phyloP scores from a whole-genome alignment of 768 basidiomycete species.

The Pholiota molesta region DNA sequence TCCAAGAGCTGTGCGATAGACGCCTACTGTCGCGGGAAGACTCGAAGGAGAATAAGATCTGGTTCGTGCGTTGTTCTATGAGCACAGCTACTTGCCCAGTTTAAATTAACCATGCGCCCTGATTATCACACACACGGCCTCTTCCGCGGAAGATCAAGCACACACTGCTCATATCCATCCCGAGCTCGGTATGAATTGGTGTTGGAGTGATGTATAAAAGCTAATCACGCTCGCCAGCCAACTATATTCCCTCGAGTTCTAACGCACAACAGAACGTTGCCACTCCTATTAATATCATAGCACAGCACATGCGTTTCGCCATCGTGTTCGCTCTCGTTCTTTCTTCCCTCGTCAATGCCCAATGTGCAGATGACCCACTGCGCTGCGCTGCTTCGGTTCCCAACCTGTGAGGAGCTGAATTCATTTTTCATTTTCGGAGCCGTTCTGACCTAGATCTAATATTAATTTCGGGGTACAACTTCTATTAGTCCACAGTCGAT shows the following conservation, averaged over 20 bases:
- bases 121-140: background rate
- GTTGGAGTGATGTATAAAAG: too few relatives aligned
- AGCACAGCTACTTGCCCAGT: too few relatives aligned
- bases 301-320: constrained; percentile 5
- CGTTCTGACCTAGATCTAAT: background rate
- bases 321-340: background rate
- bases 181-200: too few relatives aligned
- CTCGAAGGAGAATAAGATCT: too few relatives aligned
- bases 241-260: background rate
- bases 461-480: background rate
- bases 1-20: too few relatives aligned
- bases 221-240: too few relatives aligned
- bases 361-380: constrained; percentile 4
- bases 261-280: background rate
- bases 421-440: background rate
- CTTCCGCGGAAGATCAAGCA: background rate
- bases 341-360: constrained; percentile 3
- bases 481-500: constrained; percentile 1
- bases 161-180: too few relatives aligned
- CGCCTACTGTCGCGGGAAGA: too few relatives aligned
- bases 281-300: background rate
- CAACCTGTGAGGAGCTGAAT: background rate
- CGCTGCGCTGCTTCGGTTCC: constrained; percentile 4
- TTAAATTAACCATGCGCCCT: background rate
- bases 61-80: too few relatives aligned